These are phyloP conservation scores for Solanum okadae DNA, from an alignment of 257 asterid genomes.

Conservation along the genomic window DNA sequence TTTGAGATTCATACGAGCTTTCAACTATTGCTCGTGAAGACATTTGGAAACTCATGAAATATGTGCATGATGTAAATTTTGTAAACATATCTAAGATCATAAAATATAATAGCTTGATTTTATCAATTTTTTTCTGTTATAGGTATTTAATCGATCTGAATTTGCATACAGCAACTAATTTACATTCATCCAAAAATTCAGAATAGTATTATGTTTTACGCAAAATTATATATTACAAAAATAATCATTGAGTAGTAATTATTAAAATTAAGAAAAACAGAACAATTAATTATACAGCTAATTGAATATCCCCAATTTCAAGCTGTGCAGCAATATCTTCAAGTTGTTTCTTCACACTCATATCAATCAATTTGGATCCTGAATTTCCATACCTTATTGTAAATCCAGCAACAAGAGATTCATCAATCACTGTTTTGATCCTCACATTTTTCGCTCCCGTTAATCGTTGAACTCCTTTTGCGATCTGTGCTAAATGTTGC, in stretches of 20 bases:
- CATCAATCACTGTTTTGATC: conserved; percentile 57
- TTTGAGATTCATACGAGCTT: not conserved
- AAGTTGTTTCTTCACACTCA: conserved; percentile 90
- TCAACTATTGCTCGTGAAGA: no score
- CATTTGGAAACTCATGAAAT: no score
- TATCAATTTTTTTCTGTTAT: no score
- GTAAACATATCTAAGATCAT: no score
- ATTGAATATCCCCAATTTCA: conserved; percentile 65
- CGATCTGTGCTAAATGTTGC: conserved; percentile 73
- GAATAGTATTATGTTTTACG: not conserved
- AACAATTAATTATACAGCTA: conserved; percentile 20
- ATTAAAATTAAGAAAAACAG: not conserved
- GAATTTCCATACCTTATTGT: conserved; percentile 60
- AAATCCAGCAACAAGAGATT: conserved; percentile 79
- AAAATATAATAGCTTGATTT: no score
- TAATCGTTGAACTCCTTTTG: conserved; percentile 69
- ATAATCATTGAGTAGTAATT: not conserved
- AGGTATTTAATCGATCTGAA: not conserved
- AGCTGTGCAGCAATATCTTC: conserved; percentile 67
- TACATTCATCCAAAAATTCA: not conserved
- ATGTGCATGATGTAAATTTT: no score
- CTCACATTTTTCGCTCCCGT: conserved; percentile 67
- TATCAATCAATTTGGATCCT: conserved; percentile 73
- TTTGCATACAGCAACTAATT: not conserved
- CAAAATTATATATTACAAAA: not conserved